phyloP scores from a whole-genome alignment of 1,284 basidiomycete species.

The Cutaneotrichosporon curvatum region DNA sequence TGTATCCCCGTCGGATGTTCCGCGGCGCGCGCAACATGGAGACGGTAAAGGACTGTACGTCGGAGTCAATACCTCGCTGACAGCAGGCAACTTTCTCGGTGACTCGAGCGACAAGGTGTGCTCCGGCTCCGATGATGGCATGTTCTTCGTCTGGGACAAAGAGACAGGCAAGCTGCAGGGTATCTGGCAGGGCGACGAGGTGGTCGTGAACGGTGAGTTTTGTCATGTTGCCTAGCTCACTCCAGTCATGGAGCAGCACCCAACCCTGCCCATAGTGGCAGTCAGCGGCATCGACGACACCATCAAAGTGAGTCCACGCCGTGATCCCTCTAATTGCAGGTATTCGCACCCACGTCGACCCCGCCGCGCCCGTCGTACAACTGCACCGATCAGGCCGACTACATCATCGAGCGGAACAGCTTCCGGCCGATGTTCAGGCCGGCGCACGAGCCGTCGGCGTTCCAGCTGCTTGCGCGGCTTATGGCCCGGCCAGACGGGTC shows the following conservation, averaged over 20 bases:
- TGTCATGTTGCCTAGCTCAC: background rate
- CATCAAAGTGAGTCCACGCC: conserved; percentile 57
- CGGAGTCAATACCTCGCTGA: background rate
- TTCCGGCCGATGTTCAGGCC: no score
- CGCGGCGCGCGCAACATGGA: conserved; percentile 71
- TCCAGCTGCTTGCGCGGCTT: no score
- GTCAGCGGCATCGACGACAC: conserved; percentile 84
- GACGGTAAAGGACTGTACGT: conserved; percentile 83
- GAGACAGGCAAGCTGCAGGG: conserved; percentile 58
- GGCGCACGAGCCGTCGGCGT: no score
- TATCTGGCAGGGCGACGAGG: conserved; percentile 74
- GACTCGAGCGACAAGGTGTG: conserved; percentile 67
- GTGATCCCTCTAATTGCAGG: background rate
- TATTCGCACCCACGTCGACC: conserved; percentile 7
- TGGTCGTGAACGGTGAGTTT: conserved; percentile 62
- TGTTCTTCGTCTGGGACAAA: conserved; percentile 72
- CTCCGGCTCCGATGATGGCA: conserved; percentile 82
- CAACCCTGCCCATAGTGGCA: conserved; percentile 67
- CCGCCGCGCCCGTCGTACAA: conserved; percentile 1
- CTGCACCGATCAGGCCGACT: conserved; percentile 2
- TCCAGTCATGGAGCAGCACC: conserved; percentile 68
- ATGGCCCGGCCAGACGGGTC: no score
- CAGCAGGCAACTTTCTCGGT: conserved; percentile 73
- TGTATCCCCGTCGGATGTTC: conserved; percentile 64
- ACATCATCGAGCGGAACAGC: conserved; percentile 10